Evolutionary conservation across 2,329 filamentous ascomycete genomes (phyloP).

Genomic region (Thelonectria blattea): DNA sequence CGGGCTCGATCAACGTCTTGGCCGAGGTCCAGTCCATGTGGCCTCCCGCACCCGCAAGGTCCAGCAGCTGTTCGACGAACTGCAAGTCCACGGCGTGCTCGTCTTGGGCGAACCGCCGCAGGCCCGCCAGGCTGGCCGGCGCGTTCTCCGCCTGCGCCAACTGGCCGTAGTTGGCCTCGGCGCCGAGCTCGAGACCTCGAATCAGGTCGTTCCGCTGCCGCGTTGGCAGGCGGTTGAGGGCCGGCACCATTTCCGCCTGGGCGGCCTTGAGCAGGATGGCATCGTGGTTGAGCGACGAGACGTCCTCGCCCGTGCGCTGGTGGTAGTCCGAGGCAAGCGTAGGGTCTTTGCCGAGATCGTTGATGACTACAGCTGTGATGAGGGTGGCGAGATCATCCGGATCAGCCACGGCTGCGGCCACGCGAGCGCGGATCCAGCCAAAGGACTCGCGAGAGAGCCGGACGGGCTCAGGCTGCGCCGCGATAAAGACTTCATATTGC

Average conservation of each 20-base stretch:
- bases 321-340: background rate
- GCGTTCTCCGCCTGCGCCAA: constrained; percentile 3
- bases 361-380: background rate
- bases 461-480: background rate
- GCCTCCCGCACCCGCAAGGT: background rate
- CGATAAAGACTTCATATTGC: background rate
- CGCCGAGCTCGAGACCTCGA: background rate
- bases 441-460: background rate
- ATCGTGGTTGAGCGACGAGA: background rate
- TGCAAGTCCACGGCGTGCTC: background rate
- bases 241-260: background rate
- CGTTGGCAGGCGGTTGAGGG: background rate
- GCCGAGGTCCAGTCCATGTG: constrained; percentile 5
- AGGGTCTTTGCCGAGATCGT: constrained; percentile 1
- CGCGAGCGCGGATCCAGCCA: background rate
- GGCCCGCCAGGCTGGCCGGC: background rate
- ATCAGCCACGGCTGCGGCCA: background rate
- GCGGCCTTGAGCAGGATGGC: background rate
- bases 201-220: background rate
- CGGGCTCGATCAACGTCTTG: background rate
- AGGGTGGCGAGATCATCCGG: background rate
- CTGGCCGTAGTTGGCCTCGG: constrained; percentile 1
- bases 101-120: background rate
- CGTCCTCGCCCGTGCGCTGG: background rate
- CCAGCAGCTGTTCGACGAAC: background rate